A percentile compares a stretch with the other conserved stretches of the same genome.
Evolutionary conservation across 129 eudicot species (phyloP).

Genomic region (Artemisia annua): DNA sequence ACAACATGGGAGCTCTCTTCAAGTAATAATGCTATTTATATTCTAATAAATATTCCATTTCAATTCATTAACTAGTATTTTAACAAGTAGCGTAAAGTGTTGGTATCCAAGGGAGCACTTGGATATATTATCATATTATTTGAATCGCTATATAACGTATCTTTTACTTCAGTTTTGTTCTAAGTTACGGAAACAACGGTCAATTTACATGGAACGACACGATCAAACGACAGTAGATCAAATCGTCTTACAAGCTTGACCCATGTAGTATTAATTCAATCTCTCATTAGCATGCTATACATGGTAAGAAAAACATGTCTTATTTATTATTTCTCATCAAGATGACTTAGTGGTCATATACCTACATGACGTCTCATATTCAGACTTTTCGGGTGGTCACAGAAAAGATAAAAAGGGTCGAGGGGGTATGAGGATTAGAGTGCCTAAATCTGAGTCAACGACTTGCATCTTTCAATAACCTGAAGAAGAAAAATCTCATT

Average conservation of each 20-base stretch:
- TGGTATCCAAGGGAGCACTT: slow-evolving; percentile 42
- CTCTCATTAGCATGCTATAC: too few species aligned
- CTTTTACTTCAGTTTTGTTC: slow-evolving; percentile 22
- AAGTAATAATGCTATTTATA: slow-evolving; percentile 16
- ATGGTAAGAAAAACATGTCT: too few species aligned
- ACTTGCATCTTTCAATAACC: too few species aligned
- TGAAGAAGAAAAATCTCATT: too few species aligned
- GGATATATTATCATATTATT: slow-evolving; percentile 9
- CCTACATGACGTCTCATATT: too few species aligned
- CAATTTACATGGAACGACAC: background rate
- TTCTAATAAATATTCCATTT: background rate
- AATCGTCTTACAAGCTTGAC: background rate
- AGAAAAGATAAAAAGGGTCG: too few species aligned
- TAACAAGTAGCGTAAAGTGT: slow-evolving; percentile 36
- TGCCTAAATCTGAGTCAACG: too few species aligned
- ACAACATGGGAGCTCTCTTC: slow-evolving; percentile 37
- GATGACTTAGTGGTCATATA: too few species aligned
- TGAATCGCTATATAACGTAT: background rate
- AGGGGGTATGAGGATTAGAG: too few species aligned
- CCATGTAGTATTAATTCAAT: too few species aligned
- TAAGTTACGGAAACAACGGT: slow-evolving; percentile 12
- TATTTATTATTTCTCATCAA: too few species aligned
- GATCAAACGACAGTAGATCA: background rate
- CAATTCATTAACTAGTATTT: background rate
- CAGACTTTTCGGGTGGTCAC: too few species aligned